Evolutionary conservation across 139 green algal species (phyloP).

Genomic region (Picochlorum costavermella): DNA sequence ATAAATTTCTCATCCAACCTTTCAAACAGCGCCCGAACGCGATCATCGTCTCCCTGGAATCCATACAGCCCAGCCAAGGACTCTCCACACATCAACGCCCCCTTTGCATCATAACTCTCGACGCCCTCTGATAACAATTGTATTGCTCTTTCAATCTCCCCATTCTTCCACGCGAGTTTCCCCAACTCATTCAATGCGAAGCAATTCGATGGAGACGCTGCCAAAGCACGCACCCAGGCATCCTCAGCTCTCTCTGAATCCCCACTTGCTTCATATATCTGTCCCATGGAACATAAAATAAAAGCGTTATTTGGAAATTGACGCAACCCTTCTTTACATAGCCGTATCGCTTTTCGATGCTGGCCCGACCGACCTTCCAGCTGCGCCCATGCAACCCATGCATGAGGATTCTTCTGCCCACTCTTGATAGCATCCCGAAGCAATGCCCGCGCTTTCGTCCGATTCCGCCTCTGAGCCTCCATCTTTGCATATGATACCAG

Average conservation of each 20-base stretch:
- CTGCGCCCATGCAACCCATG: conserved; percentile 14
- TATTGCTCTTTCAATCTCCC: conserved; percentile 25
- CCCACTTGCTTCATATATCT: conserved; percentile 18
- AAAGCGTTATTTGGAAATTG: conserved; percentile 21
- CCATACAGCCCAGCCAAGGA: conserved; percentile 46
- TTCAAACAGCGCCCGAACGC: conserved; percentile 29
- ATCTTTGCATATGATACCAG: conserved; percentile 27
- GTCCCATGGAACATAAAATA: conserved; percentile 15
- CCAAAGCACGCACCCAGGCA: conserved; percentile 20
- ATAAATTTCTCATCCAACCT: neutral
- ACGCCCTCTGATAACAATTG: conserved; percentile 31
- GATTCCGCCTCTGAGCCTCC: conserved; percentile 33
- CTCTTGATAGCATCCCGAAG: conserved; percentile 34
- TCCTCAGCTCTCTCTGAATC: conserved; percentile 12
- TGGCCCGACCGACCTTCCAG: conserved; percentile 30
- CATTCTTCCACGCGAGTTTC: conserved; percentile 38
- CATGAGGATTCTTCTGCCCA: conserved; percentile 34
- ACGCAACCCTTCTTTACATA: conserved; percentile 12
- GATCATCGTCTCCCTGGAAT: conserved; percentile 34
- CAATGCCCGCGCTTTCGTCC: conserved; percentile 29
- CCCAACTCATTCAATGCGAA: conserved; percentile 47
- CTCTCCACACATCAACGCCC: conserved; percentile 45
- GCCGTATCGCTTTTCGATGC: conserved; percentile 9
- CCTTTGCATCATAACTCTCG: conserved; percentile 15
- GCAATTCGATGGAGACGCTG: conserved; percentile 31